phyloP scores from a whole-genome alignment of 1,139 yeast genomes.

The Nakaseomyces kungkrabaensis region DNA sequence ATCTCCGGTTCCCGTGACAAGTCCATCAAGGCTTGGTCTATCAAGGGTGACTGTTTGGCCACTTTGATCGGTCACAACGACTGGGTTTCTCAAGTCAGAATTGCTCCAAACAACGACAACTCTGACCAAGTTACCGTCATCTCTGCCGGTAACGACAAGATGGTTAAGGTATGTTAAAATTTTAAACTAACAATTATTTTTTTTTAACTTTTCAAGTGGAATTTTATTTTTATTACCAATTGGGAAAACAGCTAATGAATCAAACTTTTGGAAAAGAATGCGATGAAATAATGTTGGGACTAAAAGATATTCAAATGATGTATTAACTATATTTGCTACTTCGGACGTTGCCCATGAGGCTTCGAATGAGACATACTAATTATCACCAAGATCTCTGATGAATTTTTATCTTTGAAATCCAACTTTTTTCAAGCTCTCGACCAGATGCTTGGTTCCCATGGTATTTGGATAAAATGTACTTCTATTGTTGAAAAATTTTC shows the following conservation, averaged over 20 bases:
- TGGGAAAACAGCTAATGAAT: too few relatives aligned
- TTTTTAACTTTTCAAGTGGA: too few relatives aligned
- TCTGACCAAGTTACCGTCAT: constrained; percentile 54
- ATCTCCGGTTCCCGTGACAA: constrained; percentile 99
- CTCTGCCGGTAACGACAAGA: constrained; percentile 99
- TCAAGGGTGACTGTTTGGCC: constrained; percentile 96
- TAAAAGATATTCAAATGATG: constrained; percentile 44
- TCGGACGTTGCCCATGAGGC: constrained; percentile 63
- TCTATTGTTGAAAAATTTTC: not conserved
- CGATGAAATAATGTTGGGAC: not conserved
- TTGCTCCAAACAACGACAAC: constrained; percentile 44
- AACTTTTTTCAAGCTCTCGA: not conserved
- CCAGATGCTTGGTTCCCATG: not conserved
- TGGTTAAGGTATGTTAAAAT: constrained; percentile 84
- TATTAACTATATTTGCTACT: constrained; percentile 88
- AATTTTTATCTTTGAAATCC: constrained; percentile 5
- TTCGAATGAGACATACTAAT: constrained; percentile 86
- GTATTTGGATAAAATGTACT: not conserved
- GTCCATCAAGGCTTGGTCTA: constrained; percentile 99
- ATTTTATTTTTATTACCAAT: too few relatives aligned
- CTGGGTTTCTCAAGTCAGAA: constrained; percentile 99
- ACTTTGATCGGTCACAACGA: constrained; percentile 91
- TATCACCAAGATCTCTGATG: constrained; percentile 99
- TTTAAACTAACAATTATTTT: too few relatives aligned
- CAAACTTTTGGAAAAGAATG: too few relatives aligned